Evolutionary conservation across 1,284 basidiomycete species (phyloP), one percentile per base, ranked within the genome.

Genomic region (Sutorius eximius): DNA sequence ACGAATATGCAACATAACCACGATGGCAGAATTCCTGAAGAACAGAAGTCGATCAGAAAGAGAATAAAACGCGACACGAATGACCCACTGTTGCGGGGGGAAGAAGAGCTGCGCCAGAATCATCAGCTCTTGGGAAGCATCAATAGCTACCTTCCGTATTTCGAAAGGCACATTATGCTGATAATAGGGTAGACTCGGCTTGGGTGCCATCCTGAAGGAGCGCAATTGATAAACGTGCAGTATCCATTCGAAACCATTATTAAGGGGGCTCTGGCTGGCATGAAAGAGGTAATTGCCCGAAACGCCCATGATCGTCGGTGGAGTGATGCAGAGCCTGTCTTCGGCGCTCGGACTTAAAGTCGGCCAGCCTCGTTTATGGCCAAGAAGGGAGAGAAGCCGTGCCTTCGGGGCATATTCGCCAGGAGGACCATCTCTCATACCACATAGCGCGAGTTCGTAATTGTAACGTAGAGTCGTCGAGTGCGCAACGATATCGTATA

Each of bases 161-260:
- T 74, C 70, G 71, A 71, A 70, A 57, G 73, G 74, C 34, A 73
- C 72, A 43, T 76, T 77, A 62, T 77, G 80, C 55, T 75, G 76
- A 57, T 81, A 65, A 61, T 79, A 81, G 44, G 76, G 76, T 49
- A 81, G 75, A 49, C 74, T 71, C 51, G 77, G 66, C 46, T 76
- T 75, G 44, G 74, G 75, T 27, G 72, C 73, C 47, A 73, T 78
- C 51, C 82, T 76, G 62, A 72, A 77, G 43, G 82, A 82, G 32
- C 81, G 82, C 37, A 84, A 71, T 56, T 83, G 80, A 52, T 76
- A 71, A 54, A 84, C 68, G 49, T 81, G 76, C 47, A 84, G 67
- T 30, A 75, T 72, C 70, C 71, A 70, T 55, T 70, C 61, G 42
- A 70, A 73, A 27, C 58, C 58, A 16, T 71, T 68, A 59, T 71